Base-by-base conservation (phyloP, 2,329 filamentous ascomycete species). In the Fusarium citri region DNA sequence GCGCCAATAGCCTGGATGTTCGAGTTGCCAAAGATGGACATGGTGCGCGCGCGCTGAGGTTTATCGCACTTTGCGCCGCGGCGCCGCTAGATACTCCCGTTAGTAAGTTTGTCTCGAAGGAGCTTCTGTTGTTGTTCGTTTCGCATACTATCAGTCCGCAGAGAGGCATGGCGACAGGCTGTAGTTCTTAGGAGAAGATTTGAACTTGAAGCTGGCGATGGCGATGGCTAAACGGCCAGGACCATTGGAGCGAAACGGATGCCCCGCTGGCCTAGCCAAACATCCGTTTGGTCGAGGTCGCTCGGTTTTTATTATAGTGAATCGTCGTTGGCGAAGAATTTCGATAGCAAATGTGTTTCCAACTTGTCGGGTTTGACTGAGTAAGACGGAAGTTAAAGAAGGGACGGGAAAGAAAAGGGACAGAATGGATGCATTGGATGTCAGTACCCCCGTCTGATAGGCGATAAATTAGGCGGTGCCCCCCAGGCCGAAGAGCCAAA, bases 21-120 rank as follows among this genome's bases (percentile, higher is more conserved):
- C 25, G 78, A 76, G 59, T 77, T 78, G 50, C 77, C 80, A 55
- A 82, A 81, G 59, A 83, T 78, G 56, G 80, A 82, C 70, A 82
- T 77, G 37, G 80, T 82, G 23, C 76, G 78, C 45, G 73, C 64
- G 26, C 80, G 80, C 45, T 72, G 69, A 46, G 74, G 78, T 41
- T 72, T 69, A 26, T 74, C 67, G 41, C 49, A 55, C 41, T 55
- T 66, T 53, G 46, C 53, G 30, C 55, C 59, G 20, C 50, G 57
- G 37, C 62, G 68, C 53, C 68, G 64, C 69, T 68, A 58, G 16
- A 56, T 23, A 51, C 10, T n/a, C n/a, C 40, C 34, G 34, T 73
- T 23, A 74, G 71, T 48, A 23, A 46, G 42, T 26, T 34, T 28
- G 16, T 15, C 8, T 37, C 34, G n/a, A n/a, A 37, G 10, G 10